Conservation (phyloP, 2,329 filamentous ascomycete species). For the Bertia moriformis region DNA sequence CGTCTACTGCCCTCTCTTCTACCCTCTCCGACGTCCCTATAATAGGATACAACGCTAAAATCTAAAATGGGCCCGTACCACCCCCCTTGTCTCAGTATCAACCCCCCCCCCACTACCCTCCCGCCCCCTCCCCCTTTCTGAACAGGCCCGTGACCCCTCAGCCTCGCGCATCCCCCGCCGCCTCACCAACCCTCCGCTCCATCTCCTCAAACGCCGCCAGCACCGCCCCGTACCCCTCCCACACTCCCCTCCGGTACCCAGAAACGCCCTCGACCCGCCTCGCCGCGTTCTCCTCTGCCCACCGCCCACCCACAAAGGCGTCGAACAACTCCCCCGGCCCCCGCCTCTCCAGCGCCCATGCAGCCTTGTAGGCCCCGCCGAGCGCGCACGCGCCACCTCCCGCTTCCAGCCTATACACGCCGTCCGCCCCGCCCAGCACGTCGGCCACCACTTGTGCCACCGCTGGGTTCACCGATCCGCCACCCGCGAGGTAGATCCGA, state of each 20-base stretch:
- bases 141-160: slow-evolving; percentile 47
- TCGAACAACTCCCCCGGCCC: slow-evolving; percentile 58
- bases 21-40: no score
- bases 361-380: slow-evolving; percentile 87
- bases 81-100: no score
- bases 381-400: slow-evolving; percentile 90
- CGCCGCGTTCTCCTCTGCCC: slow-evolving; percentile 74
- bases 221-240: slow-evolving; percentile 64
- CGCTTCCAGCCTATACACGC: slow-evolving; percentile 84
- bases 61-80: no score
- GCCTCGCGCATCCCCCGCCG: no score
- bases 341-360: slow-evolving; percentile 78
- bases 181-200: no score
- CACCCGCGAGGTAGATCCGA: slow-evolving; percentile 85
- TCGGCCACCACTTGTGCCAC: slow-evolving; percentile 76
- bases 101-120: no score
- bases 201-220: slow-evolving; percentile 64
- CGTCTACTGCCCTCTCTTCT: slow-evolving; percentile 54
- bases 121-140: slow-evolving; percentile 15
- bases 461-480: slow-evolving; percentile 76
- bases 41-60: no score
- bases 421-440: slow-evolving; percentile 76
- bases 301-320: slow-evolving; percentile 67
- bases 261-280: slow-evolving; percentile 65
- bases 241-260: slow-evolving; percentile 66